phyloP scores from a whole-genome alignment of 176 grass and related monocot species.

The Bonia amplexicaulis region DNA sequence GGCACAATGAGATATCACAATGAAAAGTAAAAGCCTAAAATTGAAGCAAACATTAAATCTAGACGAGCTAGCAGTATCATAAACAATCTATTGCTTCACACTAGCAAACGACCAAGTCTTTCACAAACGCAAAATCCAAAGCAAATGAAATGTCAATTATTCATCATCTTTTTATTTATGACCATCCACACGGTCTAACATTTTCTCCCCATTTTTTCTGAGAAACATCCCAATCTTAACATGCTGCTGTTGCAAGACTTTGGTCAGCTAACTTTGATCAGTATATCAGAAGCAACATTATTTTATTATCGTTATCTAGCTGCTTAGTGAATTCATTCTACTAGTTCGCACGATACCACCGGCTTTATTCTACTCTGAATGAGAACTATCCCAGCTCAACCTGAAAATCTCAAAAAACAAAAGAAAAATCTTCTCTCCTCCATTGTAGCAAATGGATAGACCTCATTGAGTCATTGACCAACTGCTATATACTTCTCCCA shows the following conservation, averaged over 20 bases:
- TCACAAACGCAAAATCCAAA: too few species aligned
- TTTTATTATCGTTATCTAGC: background rate
- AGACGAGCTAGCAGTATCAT: too few species aligned
- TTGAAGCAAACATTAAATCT: too few species aligned
- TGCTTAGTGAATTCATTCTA: background rate
- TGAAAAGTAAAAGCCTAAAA: too few species aligned
- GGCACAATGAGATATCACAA: too few species aligned
- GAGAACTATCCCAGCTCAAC: background rate
- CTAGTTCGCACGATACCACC: background rate
- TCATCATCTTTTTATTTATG: too few species aligned
- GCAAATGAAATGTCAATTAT: too few species aligned
- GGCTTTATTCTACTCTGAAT: background rate
- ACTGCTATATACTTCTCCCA: background rate
- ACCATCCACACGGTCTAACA: too few species aligned
- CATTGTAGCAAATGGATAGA: too few species aligned
- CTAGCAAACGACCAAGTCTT: too few species aligned
- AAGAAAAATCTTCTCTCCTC: background rate
- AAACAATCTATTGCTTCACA: too few species aligned
- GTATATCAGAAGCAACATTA: background rate
- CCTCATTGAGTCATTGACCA: background rate
- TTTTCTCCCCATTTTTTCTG: too few species aligned
- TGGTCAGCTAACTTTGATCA: background rate
- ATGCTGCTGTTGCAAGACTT: background rate
- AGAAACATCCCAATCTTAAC: background rate
- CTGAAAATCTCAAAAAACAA: background rate